Evolutionary conservation across 2,329 filamentous ascomycete genomes (phyloP).

Genomic region (Escovopsis sp.): DNA sequence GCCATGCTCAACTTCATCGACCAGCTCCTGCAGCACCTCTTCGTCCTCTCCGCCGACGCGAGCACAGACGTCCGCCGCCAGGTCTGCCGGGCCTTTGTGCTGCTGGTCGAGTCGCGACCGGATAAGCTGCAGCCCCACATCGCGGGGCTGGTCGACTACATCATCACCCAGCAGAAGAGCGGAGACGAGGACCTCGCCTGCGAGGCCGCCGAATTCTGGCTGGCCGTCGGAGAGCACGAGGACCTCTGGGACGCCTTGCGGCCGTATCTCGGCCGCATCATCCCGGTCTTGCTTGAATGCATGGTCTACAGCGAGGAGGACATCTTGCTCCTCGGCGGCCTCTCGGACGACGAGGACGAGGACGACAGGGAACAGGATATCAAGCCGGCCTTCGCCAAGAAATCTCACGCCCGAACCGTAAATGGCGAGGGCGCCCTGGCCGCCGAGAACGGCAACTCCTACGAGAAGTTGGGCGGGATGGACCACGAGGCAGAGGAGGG

Average conservation of each 20-base stretch:
- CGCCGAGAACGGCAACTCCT: conserved; percentile 39
- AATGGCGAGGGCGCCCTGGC: conserved; percentile 37
- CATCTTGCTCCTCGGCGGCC: conserved; percentile 68
- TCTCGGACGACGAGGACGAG: conserved; percentile 77
- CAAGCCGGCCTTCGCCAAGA: conserved; percentile 79
- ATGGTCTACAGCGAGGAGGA: conserved; percentile 97
- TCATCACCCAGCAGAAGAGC: conserved; percentile 75
- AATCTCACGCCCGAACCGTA: conserved; percentile 40
- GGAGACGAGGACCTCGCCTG: conserved; percentile 82
- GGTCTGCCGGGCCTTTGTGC: conserved; percentile 85
- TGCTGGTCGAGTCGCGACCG: conserved; percentile 78
- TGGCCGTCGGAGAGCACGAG: conserved; percentile 79
- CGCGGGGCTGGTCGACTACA: conserved; percentile 78
- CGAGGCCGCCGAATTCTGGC: conserved; percentile 95
- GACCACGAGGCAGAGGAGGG: conserved; percentile 68
- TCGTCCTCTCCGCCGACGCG: conserved; percentile 62
- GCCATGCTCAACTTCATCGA: conserved; percentile 72
- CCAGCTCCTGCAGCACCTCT: conserved; percentile 66
- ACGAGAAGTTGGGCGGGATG: conserved; percentile 41
- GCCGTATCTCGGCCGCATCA: conserved; percentile 69
- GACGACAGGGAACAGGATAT: conserved; percentile 87
- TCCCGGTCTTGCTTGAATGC: conserved; percentile 79
- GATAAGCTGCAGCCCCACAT: conserved; percentile 87
- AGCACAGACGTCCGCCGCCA: conserved; percentile 76
- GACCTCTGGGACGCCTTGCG: conserved; percentile 61